Evolutionary conservation across 2,329 filamentous ascomycete species (phyloP), one percentile per base, ranked within the genome.

Genomic region (Colletotrichum siamense): DNA sequence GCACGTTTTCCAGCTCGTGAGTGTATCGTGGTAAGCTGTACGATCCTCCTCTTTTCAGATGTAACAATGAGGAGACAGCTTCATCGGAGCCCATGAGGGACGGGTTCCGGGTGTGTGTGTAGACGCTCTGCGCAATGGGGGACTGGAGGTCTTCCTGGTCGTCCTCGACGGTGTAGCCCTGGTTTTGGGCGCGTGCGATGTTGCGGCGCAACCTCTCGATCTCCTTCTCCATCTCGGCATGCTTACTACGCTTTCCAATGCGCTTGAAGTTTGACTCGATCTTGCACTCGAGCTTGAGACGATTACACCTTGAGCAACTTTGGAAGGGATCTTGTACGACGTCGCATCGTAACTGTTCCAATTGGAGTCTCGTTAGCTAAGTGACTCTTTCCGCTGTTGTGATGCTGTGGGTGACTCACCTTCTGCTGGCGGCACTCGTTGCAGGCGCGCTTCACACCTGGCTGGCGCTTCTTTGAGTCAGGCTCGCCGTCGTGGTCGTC

Each of bases 261-360:
- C 95, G 93, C 89, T 96, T 96, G 86, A 96, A 96, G 84, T 96
- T 95, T 81, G 94, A 95, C 84, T 96, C 94, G 84, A 97, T 96
- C 84, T 95, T 95, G 89, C 95, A 97, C 77, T 93, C 91, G 77
- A 96, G 92, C 85, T 94, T 95, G 82, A 96, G 91, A 81, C 95
- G 94, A 82, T 91, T 91, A 86, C 95, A 97, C 73, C 95, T 91
- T 70, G 93, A 93, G 87, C 95, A 97, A 80, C 92, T 92, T 81
- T 92, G 91, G 84, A 96, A 96, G 22, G 94, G 94, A 32, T 95
- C 94, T 85, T 96, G 94, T 80, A 95, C 89, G 79, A 96, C 95
- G 88, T 96, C 94, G 89, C 95, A 97, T 82, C 94, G 94, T 77
- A 96, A 88, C 94, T 95, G 82, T 79, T 76, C 52, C 67, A 75